Conservation (phyloP, 2,329 filamentous ascomycete species). For the Penicillium sp. region DNA sequence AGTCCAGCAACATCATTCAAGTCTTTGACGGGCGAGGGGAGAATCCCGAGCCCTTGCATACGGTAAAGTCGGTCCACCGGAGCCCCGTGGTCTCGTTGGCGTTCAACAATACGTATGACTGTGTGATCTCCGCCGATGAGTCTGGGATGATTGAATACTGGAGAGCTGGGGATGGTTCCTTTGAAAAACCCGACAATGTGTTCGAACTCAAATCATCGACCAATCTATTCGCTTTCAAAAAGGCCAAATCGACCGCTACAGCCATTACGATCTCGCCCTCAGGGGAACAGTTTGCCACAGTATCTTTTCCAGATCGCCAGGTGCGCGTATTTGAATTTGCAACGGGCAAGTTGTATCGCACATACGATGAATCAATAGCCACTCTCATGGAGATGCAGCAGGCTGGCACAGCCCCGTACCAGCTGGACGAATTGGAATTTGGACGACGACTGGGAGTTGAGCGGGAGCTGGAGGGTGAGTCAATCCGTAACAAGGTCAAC, state of each 20-base stretch:
- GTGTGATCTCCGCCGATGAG: constrained; percentile 85
- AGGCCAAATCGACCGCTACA: constrained; percentile 80
- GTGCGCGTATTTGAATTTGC: constrained; percentile 92
- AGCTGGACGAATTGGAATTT: constrained; percentile 88
- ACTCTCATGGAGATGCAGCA: constrained; percentile 95
- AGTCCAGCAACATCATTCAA: constrained; percentile 68
- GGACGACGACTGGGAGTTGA: constrained; percentile 84
- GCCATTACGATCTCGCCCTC: constrained; percentile 83
- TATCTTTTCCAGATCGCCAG: constrained; percentile 91
- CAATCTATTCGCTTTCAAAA: constrained; percentile 95
- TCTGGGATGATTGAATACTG: constrained; percentile 97
- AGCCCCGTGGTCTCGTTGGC: constrained; percentile 79
- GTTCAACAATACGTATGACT: constrained; percentile 86
- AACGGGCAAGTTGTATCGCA: constrained; percentile 81
- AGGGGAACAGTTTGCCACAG: constrained; percentile 80
- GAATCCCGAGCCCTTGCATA: constrained; percentile 72
- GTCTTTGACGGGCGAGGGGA: constrained; percentile 92
- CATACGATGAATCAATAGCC: constrained; percentile 90
- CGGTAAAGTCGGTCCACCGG: constrained; percentile 75
- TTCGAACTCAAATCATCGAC: constrained; percentile 94
- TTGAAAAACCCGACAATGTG: constrained; percentile 88
- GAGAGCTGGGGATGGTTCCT: constrained; percentile 70
- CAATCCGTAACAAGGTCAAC: constrained; percentile 70
- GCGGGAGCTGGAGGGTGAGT: constrained; percentile 74
- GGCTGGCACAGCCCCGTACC: constrained; percentile 77